These are phyloP conservation scores for Eucalyptus paniculata DNA, from an alignment of 345 rosid species.

Conservation along the genomic window DNA sequence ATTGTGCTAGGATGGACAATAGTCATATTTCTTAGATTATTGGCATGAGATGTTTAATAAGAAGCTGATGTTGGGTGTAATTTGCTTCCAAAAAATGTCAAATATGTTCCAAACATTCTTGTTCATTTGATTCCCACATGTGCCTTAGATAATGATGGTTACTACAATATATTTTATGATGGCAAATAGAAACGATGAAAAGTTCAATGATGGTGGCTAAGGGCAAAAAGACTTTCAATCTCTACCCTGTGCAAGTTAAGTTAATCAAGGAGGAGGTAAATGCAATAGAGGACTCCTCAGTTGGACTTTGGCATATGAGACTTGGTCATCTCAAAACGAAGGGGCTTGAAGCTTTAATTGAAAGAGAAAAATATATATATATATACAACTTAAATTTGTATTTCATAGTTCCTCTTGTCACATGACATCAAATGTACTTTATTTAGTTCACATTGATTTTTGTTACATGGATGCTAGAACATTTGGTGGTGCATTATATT, in stretches of 20 bases:
- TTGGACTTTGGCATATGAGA: background rate
- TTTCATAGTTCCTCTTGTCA: background rate
- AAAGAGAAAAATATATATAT: too few relatives aligned
- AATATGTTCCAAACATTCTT: background rate
- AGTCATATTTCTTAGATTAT: background rate
- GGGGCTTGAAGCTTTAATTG: too few relatives aligned
- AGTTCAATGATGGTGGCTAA: background rate
- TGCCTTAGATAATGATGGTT: background rate
- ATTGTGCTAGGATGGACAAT: background rate
- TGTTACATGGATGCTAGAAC: background rate
- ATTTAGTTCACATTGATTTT: background rate
- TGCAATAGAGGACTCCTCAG: background rate
- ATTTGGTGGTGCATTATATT: background rate
- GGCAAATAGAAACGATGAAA: background rate
- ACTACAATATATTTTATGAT: background rate
- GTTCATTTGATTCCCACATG: background rate
- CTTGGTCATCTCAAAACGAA: too few relatives aligned
- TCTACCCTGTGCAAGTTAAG: background rate
- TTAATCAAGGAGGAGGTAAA: background rate
- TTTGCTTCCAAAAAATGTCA: background rate
- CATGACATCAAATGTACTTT: background rate
- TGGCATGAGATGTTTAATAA: background rate
- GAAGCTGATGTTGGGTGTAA: background rate
- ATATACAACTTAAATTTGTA: background rate
- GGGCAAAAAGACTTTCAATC: background rate